phyloP scores from a whole-genome alignment of 2,329 filamentous ascomycete genomes.

The Colletotrichum caudatum region DNA sequence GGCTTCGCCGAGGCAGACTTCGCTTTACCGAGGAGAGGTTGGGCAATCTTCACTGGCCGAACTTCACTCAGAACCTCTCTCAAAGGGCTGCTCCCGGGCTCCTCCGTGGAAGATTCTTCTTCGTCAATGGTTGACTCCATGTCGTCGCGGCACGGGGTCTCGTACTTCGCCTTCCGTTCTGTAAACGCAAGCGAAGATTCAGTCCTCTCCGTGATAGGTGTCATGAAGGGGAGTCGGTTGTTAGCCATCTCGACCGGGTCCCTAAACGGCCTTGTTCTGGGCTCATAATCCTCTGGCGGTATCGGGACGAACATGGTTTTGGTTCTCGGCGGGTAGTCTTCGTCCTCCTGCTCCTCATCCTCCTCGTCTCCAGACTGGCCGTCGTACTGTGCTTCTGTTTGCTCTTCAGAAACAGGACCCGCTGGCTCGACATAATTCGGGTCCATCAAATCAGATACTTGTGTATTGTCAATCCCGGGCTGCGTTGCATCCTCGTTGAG shows the following conservation, averaged over 20 bases:
- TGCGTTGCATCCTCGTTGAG: slow-evolving; percentile 50
- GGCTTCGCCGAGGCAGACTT: slow-evolving; percentile 56
- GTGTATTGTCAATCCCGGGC: slow-evolving; percentile 54
- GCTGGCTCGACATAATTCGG: slow-evolving; percentile 50
- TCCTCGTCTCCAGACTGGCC: slow-evolving; percentile 46
- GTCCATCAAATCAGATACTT: slow-evolving; percentile 56
- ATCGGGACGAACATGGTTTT: slow-evolving; percentile 81
- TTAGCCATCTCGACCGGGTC: slow-evolving; percentile 85
- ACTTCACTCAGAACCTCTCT: slow-evolving; percentile 70
- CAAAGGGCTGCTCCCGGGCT: slow-evolving; percentile 79
- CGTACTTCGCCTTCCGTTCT: slow-evolving; percentile 40
- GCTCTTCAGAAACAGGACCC: slow-evolving; percentile 46
- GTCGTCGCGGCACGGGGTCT: slow-evolving; percentile 46
- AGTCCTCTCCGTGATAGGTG: slow-evolving; percentile 94
- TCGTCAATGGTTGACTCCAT: slow-evolving; percentile 47
- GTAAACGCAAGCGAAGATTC: slow-evolving; percentile 78
- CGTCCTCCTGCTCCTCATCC: slow-evolving; percentile 50
- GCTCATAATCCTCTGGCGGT: slow-evolving; percentile 87
- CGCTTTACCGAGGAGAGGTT: slow-evolving; percentile 62
- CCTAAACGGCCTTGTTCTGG: slow-evolving; percentile 82
- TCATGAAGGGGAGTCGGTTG: slow-evolving; percentile 97
- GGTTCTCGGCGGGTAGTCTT: slow-evolving; percentile 62
- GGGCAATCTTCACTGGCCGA: slow-evolving; percentile 61
- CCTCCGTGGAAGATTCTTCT: slow-evolving; percentile 49
- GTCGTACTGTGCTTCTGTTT: slow-evolving; percentile 45